Conservation (phyloP, 1,284 basidiomycete species). For the Tilletia indica region DNA sequence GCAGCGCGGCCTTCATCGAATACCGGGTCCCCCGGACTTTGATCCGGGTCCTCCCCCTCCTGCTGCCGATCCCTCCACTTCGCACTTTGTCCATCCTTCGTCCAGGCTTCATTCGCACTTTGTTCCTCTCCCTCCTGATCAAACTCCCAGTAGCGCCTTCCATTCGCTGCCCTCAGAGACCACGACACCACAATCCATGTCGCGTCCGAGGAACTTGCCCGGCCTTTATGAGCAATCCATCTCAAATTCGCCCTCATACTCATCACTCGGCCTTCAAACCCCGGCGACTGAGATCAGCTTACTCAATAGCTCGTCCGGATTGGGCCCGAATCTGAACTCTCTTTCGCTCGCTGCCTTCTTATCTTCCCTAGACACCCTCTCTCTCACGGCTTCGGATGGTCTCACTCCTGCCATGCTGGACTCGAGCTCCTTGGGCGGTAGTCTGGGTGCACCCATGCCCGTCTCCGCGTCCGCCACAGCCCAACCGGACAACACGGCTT, state of each 20-base stretch:
- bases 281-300: neutral
- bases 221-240: neutral
- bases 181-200: neutral
- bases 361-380: conserved; percentile 51
- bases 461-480: too few species aligned
- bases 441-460: too few species aligned
- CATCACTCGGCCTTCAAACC: conserved; percentile 15
- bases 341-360: conserved; percentile 51
- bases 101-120: neutral
- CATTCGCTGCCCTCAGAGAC: neutral
- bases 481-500: too few species aligned
- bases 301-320: neutral
- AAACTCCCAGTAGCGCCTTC: neutral
- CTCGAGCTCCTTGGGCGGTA: conserved; percentile 20
- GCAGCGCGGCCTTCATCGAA: conserved; percentile 1
- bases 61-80: neutral
- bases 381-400: conserved; percentile 45
- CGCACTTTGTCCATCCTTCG: too few species aligned
- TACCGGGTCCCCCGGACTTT: conserved; percentile 10
- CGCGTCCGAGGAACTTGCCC: neutral
- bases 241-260: neutral
- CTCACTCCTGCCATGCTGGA: conserved; percentile 25
- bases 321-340: conserved; percentile 30
- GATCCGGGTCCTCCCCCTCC: conserved; percentile 6
- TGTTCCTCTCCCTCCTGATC: neutral